Evolutionary conservation across 768 basidiomycete species (phyloP).

Genomic region (Naganishia kalamii): DNA sequence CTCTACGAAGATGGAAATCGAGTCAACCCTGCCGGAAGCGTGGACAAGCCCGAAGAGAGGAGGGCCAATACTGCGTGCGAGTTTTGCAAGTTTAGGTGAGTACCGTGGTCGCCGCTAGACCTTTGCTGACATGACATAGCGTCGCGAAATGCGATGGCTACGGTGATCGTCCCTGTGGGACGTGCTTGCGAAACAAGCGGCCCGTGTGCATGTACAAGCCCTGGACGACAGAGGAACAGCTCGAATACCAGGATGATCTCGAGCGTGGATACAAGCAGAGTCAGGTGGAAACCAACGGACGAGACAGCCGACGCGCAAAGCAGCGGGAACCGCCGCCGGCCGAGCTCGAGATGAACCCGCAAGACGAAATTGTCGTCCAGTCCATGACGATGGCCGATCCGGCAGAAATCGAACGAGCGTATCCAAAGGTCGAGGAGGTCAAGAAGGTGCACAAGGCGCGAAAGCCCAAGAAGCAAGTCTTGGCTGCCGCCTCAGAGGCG

Average conservation of each 20-base stretch:
- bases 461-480: not conserved
- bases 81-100: constrained; percentile 1
- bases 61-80: constrained; percentile 9
- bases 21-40: not conserved
- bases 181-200: constrained; percentile 8
- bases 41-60: constrained; percentile 12
- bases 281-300: not conserved
- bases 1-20: constrained; percentile 1
- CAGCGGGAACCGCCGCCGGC: not conserved
- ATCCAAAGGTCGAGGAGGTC: not conserved
- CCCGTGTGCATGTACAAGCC: constrained; percentile 4
- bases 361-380: not conserved
- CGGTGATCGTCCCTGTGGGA: constrained; percentile 4
- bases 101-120: not conserved
- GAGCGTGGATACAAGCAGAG: constrained; percentile 4
- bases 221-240: constrained; percentile 3
- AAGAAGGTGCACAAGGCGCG: not conserved
- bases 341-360: not conserved
- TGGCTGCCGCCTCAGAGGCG: not conserved
- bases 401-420: not conserved
- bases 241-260: not conserved
- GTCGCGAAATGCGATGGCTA: constrained; percentile 8
- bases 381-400: not conserved
- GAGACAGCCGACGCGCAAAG: constrained; percentile 2
- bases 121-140: not conserved